Percentiles rank a stretch among this genome's conserved stretches.
phyloP scores from a whole-genome alignment of 768 basidiomycete species.

The Macrolepiota fuliginosa region DNA sequence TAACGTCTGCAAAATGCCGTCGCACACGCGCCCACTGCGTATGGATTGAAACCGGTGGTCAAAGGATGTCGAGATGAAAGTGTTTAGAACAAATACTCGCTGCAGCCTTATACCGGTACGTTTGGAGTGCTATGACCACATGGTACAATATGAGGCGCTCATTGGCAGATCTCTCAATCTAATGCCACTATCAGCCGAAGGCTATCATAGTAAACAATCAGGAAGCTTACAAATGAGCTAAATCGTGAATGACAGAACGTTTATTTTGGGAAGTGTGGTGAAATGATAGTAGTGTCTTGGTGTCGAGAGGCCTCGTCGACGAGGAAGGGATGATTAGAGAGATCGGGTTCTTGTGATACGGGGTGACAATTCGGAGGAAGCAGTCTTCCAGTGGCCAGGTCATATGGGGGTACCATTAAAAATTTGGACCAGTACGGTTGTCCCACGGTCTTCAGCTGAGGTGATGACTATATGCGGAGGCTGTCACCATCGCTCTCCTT shows the following conservation, averaged over 20 bases:
- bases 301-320: too few species aligned
- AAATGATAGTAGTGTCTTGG: too few species aligned
- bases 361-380: not conserved
- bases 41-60: conserved; percentile 29
- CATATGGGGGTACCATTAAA: conserved; percentile 33
- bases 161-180: conserved; percentile 20
- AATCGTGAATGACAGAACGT: too few species aligned
- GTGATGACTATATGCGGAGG: conserved; percentile 56
- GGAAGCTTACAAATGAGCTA: too few species aligned
- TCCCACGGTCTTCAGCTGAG: conserved; percentile 38
- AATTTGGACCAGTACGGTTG: conserved; percentile 30
- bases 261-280: too few species aligned
- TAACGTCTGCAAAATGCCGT: conserved; percentile 36
- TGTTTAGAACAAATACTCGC: conserved; percentile 27
- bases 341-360: not conserved
- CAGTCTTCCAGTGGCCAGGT: conserved; percentile 16
- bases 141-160: conserved; percentile 28
- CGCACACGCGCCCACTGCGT: conserved; percentile 38
- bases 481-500: too few species aligned
- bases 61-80: conserved; percentile 10
- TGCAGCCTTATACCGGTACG: conserved; percentile 32
- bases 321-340: not conserved
- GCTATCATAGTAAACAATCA: too few species aligned
- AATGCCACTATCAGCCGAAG: conserved; percentile 5
- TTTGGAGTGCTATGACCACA: conserved; percentile 32